These are phyloP conservation scores for Trebouxia sp. DNA, from an alignment of 139 green algal species.

Conservation along the genomic window DNA sequence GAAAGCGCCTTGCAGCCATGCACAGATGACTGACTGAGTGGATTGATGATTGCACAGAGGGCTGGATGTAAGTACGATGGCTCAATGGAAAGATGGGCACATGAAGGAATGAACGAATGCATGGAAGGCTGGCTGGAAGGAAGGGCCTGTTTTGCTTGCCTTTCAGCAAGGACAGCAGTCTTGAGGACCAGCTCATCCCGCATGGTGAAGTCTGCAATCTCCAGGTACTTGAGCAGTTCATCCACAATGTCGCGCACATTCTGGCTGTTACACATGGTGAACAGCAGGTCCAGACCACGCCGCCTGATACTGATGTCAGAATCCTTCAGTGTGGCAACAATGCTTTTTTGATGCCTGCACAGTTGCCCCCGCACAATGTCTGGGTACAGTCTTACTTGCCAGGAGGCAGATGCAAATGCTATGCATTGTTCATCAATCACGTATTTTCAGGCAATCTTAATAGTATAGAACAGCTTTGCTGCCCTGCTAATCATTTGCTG, in stretches of 20 bases:
- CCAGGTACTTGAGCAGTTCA: slow-evolving; percentile 85
- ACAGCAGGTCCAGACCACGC: slow-evolving; percentile 91
- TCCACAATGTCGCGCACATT: slow-evolving; percentile 78
- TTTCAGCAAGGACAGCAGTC: slow-evolving; percentile 94
- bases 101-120: no score
- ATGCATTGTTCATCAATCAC: no score
- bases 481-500: no score
- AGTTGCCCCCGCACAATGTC: neutral
- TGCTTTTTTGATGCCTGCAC: slow-evolving; percentile 53
- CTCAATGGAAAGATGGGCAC: no score
- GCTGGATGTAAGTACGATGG: no score
- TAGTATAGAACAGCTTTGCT: no score
- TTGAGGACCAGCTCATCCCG: slow-evolving; percentile 98
- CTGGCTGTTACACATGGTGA: slow-evolving; percentile 82
- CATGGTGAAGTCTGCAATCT: slow-evolving; percentile 86
- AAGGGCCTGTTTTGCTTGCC: slow-evolving; percentile 44
- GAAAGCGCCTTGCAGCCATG: no score
- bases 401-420: no score
- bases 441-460: no score
- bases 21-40: no score
- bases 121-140: no score
- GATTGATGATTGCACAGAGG: no score
- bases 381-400: neutral
- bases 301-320: slow-evolving; percentile 89
- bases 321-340: slow-evolving; percentile 77